Conservation (phyloP, 2,329 filamentous ascomycete species). For the Aspergillus candidus region DNA sequence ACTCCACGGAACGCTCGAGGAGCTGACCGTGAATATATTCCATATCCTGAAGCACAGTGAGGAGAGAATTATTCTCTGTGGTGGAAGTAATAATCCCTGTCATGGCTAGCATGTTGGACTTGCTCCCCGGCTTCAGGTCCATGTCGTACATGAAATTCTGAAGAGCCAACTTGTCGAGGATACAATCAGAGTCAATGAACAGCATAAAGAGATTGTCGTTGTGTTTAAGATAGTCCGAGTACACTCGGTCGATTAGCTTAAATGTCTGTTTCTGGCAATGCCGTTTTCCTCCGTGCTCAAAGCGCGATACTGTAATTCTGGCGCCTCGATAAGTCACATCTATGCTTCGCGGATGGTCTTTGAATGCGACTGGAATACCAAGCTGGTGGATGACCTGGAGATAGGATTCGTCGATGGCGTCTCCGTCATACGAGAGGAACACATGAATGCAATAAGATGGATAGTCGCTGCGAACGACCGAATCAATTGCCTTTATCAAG, state of each 20-base stretch:
- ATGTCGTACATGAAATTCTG: slow-evolving; percentile 99
- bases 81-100: slow-evolving; percentile 95
- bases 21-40: slow-evolving; percentile 97
- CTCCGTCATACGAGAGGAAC: slow-evolving; percentile 91
- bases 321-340: slow-evolving; percentile 78
- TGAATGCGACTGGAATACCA: slow-evolving; percentile 65
- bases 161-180: slow-evolving; percentile 81
- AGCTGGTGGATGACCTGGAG: slow-evolving; percentile 78
- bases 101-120: slow-evolving; percentile 92
- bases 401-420: slow-evolving; percentile 81
- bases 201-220: slow-evolving; percentile 93
- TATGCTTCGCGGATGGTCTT: slow-evolving; percentile 80
- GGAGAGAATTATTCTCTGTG: slow-evolving; percentile 77
- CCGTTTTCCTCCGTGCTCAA: slow-evolving; percentile 87
- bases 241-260: slow-evolving; percentile 87
- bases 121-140: slow-evolving; percentile 90
- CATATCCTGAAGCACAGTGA: slow-evolving; percentile 94
- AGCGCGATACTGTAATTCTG: slow-evolving; percentile 83
- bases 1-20: slow-evolving; percentile 93
- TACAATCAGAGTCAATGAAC: slow-evolving; percentile 97
- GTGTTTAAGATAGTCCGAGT: slow-evolving; percentile 74
- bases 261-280: slow-evolving; percentile 92
- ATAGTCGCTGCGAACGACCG: slow-evolving; percentile 89
- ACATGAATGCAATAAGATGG: slow-evolving; percentile 87
- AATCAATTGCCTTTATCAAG: slow-evolving; percentile 79